Evolutionary conservation across 2,329 filamentous ascomycete species (phyloP).

Genomic region (Neonectria ditissima): DNA sequence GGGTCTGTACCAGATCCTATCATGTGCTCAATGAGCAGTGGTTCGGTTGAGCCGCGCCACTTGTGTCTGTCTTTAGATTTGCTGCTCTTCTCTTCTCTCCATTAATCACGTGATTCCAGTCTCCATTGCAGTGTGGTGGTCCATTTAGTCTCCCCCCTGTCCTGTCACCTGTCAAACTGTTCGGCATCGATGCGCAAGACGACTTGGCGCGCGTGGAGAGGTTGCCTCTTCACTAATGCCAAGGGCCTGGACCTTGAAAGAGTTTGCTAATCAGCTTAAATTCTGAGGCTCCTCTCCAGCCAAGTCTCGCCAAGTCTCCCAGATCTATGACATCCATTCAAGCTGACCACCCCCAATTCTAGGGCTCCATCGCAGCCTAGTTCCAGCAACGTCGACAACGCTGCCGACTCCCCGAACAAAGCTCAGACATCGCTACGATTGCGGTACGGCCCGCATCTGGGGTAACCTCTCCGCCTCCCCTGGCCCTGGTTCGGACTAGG

Average conservation of each 20-base stretch:
- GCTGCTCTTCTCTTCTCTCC: neutral
- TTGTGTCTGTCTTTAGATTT: too few relatives aligned
- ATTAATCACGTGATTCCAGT: slow-evolving; percentile 17
- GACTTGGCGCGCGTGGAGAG: neutral
- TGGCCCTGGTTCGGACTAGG: slow-evolving; percentile 2
- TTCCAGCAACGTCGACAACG: neutral
- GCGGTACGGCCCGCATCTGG: slow-evolving; percentile 23
- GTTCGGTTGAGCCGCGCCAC: neutral
- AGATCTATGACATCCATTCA: neutral
- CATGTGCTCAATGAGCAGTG: too few relatives aligned
- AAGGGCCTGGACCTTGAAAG: neutral
- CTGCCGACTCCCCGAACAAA: neutral
- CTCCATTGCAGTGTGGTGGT: slow-evolving; percentile 11
- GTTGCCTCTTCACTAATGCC: neutral
- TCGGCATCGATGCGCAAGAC: neutral
- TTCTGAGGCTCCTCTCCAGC: neutral
- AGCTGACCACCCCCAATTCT: neutral
- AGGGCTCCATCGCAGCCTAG: slow-evolving; percentile 2
- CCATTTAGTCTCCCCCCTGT: slow-evolving; percentile 2
- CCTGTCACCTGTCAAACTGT: neutral
- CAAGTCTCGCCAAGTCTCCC: neutral
- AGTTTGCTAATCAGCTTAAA: neutral
- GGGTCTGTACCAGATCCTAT: neutral
- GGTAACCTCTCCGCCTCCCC: slow-evolving; percentile 7
- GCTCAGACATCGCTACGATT: slow-evolving; percentile 7